These are phyloP conservation scores for Cucurbita argyrosperma DNA, from an alignment of 306 rosid species.

Conservation along the genomic window DNA sequence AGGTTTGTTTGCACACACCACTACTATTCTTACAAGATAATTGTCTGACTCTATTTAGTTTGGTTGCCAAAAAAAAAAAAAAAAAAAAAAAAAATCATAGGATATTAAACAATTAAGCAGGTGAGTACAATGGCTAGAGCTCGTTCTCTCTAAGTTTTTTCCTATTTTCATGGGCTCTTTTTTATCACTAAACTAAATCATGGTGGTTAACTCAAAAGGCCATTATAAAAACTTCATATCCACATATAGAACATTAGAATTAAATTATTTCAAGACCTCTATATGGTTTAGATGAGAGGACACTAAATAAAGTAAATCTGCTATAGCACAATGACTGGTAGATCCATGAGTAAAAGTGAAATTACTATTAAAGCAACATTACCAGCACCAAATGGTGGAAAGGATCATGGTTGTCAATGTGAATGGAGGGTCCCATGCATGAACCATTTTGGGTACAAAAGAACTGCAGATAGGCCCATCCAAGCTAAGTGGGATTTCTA, in stretches of 20 bases:
- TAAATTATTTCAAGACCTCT: not conserved
- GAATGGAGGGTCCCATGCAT: slow-evolving; percentile 53
- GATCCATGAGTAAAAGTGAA: slow-evolving; percentile 1
- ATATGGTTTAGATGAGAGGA: not conserved
- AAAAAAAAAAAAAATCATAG: not conserved
- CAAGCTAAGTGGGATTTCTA: slow-evolving; percentile 20
- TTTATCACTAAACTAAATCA: not conserved
- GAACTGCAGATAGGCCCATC: slow-evolving; percentile 26
- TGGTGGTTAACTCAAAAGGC: not conserved
- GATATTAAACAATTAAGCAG: not conserved
- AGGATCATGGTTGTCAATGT: slow-evolving; percentile 20
- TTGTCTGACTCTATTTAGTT: not conserved
- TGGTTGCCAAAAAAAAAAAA: not conserved
- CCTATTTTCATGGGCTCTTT: not conserved
- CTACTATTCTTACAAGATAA: not conserved
- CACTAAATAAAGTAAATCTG: not conserved
- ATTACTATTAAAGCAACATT: slow-evolving; percentile 19
- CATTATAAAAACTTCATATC: not conserved
- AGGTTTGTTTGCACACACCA: not conserved
- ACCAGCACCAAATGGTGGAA: slow-evolving; percentile 46
- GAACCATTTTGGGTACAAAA: slow-evolving; percentile 55
- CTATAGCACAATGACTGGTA: not conserved
- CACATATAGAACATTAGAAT: not conserved
- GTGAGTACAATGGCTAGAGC: not conserved
- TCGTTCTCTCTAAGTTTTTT: not conserved